Evolutionary conservation across 2,329 filamentous ascomycete genomes (phyloP).

Genomic region (Colletotrichum tropicale): DNA sequence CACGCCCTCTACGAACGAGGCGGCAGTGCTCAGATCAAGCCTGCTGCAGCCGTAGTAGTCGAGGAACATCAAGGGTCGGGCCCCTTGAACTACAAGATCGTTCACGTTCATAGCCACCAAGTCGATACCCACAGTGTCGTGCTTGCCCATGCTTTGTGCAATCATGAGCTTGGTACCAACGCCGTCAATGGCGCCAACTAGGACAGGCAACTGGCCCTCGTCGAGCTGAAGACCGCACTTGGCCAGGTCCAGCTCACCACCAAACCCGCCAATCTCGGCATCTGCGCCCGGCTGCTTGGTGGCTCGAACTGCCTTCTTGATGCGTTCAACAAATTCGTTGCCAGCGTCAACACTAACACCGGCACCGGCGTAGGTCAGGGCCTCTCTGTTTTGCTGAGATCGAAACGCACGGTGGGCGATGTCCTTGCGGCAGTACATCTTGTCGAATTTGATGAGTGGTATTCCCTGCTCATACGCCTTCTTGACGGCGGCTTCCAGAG

Average conservation of each 20-base stretch:
- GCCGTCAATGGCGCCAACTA: conserved; percentile 95
- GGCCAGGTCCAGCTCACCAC: conserved; percentile 80
- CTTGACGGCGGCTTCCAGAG: conserved; percentile 76
- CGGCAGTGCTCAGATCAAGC: conserved; percentile 77
- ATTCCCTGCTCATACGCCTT: conserved; percentile 79
- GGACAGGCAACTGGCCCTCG: conserved; percentile 66
- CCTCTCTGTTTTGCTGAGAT: conserved; percentile 42
- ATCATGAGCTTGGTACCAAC: conserved; percentile 98
- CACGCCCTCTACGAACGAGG: conserved; percentile 89
- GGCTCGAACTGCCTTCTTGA: conserved; percentile 87
- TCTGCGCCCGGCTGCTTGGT: conserved; percentile 88
- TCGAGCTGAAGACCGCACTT: conserved; percentile 58
- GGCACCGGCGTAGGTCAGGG: conserved; percentile 88
- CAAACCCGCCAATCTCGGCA: conserved; percentile 94
- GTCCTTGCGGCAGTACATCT: conserved; percentile 85
- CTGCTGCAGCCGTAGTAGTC: conserved; percentile 97
- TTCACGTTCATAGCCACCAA: conserved; percentile 99
- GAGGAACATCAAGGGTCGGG: conserved; percentile 93
- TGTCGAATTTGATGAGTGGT: conserved; percentile 73
- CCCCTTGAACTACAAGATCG: conserved; percentile 94
- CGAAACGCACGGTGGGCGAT: conserved; percentile 80
- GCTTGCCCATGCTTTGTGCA: conserved; percentile 86
- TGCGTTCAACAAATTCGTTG: conserved; percentile 89
- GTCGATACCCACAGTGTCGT: conserved; percentile 95
- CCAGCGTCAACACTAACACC: conserved; percentile 95